Conservation (phyloP, 1,284 basidiomycete species). For the Cutaneotrichosporon sp. region DNA sequence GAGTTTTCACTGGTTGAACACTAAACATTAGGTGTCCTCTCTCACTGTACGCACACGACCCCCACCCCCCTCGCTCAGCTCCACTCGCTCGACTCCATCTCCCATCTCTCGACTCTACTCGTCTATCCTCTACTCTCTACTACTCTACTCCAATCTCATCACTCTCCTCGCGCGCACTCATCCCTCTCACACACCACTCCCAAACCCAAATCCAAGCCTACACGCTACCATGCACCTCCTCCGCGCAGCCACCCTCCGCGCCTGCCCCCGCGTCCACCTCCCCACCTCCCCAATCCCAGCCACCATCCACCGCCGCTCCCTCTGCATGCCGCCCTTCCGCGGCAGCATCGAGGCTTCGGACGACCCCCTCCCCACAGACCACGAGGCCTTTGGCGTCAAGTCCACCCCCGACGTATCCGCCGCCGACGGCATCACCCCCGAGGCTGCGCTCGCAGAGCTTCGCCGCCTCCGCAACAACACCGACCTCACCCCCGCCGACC, state of each 20-base stretch:
- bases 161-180: no score
- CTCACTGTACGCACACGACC: neutral
- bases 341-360: neutral
- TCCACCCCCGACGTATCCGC: slow-evolving; percentile 5
- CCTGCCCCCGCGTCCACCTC: neutral
- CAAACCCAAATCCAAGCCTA: no score
- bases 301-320: slow-evolving; percentile 1
- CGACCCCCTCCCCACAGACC: slow-evolving; percentile 4
- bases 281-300: neutral
- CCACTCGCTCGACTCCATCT: neutral
- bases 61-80: neutral
- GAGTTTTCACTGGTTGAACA: no score
- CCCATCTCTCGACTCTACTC: neutral
- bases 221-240: slow-evolving; percentile 10
- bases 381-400: slow-evolving; percentile 19
- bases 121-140: neutral
- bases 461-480: slow-evolving; percentile 5
- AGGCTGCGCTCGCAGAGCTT: slow-evolving; percentile 17
- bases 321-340: slow-evolving; percentile 21
- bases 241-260: neutral
- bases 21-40: neutral
- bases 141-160: neutral
- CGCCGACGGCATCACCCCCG: slow-evolving; percentile 16
- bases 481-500: slow-evolving; percentile 6
- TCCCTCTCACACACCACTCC: neutral